Percentiles rank a stretch among this genome's conserved stretches.
phyloP scores from a whole-genome alignment of 1,284 basidiomycete species.

The Neonothopanus nambi region DNA sequence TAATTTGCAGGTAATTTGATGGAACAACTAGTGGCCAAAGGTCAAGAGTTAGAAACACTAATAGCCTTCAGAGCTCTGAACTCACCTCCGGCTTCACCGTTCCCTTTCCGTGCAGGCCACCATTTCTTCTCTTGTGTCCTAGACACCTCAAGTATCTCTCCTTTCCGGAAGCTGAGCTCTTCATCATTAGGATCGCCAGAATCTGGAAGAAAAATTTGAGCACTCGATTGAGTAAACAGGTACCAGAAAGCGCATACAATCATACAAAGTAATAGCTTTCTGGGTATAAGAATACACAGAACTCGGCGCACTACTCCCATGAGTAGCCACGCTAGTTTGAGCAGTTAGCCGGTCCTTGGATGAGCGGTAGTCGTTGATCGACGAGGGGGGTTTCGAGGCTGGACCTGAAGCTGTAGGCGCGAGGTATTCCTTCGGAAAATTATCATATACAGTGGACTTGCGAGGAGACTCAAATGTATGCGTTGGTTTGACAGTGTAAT shows the following conservation, averaged over 20 bases:
- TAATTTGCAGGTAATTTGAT: slow-evolving; percentile 14
- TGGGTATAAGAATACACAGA: slow-evolving; percentile 8
- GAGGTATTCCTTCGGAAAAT: no score
- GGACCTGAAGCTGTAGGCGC: no score
- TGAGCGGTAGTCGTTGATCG: neutral
- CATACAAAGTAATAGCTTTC: slow-evolving; percentile 7
- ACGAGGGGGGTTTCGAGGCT: no score
- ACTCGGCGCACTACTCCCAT: slow-evolving; percentile 8
- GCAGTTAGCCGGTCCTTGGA: neutral
- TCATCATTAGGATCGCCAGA: neutral
- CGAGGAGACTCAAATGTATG: no score
- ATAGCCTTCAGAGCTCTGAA: neutral
- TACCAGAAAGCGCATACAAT: slow-evolving; percentile 4
- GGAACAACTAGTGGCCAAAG: slow-evolving; percentile 8
- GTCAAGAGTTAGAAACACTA: neutral
- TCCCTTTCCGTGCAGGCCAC: slow-evolving; percentile 24
- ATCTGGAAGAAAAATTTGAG: neutral
- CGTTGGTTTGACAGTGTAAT: no score
- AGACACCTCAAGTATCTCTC: slow-evolving; percentile 13
- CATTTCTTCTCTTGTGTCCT: slow-evolving; percentile 15
- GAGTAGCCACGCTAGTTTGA: neutral
- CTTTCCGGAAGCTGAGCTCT: slow-evolving; percentile 13
- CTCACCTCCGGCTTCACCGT: slow-evolving; percentile 18
- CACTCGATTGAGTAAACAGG: neutral
- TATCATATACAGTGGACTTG: no score